Percentiles rank a stretch among this genome's conserved stretches.
These are phyloP conservation scores for Picochlorum costavermella DNA, from an alignment of 139 green algal genomes.

Conservation along the genomic window DNA sequence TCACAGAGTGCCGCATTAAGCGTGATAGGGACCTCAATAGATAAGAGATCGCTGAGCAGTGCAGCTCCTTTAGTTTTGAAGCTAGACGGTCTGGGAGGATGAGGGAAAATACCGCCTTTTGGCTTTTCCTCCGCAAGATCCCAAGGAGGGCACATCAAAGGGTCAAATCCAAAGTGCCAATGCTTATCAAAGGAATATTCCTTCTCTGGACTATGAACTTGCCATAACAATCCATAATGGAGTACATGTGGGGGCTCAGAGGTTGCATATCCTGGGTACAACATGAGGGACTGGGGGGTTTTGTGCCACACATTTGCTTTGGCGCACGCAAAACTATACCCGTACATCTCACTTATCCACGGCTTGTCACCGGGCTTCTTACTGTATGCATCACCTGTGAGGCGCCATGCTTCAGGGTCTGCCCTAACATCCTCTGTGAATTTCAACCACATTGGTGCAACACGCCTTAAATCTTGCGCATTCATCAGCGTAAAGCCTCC, in stretches of 20 bases:
- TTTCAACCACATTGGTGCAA: conserved; percentile 69
- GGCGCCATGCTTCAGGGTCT: conserved; percentile 41
- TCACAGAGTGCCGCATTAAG: conserved; percentile 78
- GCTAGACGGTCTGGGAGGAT: conserved; percentile 33
- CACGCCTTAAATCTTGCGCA: conserved; percentile 56
- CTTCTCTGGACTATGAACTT: conserved; percentile 13
- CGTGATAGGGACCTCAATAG: conserved; percentile 51
- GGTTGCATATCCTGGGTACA: conserved; percentile 68
- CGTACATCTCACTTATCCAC: conserved; percentile 43
- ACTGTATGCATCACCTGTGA: conserved; percentile 35
- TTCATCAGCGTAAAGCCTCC: conserved; percentile 79
- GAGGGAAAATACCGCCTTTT: conserved; percentile 44
- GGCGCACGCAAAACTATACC: conserved; percentile 71
- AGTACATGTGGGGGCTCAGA: conserved; percentile 56
- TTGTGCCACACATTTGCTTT: conserved; percentile 71
- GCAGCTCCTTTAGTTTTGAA: conserved; percentile 22
- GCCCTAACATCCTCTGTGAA: conserved; percentile 43
- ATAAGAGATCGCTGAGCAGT: conserved; percentile 57
- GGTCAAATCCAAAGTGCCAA: conserved; percentile 60
- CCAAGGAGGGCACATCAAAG: conserved; percentile 57
- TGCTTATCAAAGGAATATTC: conserved; percentile 74
- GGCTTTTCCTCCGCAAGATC: conserved; percentile 22
- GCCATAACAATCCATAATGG: conserved; percentile 76
- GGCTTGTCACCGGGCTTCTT: conserved; percentile 33
- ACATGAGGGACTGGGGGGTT: conserved; percentile 54